Percentiles rank a stretch among this genome's conserved stretches.
These are phyloP conservation scores for Inonotus obliquus DNA, from an alignment of 1,284 basidiomycete species.

Conservation along the genomic window DNA sequence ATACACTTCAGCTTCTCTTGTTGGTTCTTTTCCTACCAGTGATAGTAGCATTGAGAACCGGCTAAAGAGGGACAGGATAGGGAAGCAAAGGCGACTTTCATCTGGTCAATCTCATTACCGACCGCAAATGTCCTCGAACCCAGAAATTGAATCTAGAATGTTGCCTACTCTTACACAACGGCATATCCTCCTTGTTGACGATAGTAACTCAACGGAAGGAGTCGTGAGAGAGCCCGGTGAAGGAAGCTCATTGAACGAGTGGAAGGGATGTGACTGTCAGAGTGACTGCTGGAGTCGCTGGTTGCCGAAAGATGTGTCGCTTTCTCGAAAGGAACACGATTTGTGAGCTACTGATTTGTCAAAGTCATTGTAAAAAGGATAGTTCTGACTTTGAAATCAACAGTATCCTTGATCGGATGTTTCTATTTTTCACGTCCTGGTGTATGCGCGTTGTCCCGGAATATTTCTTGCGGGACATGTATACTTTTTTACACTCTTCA, in stretches of 20 bases:
- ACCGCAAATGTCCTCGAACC: no score
- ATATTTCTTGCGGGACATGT: conserved; percentile 59
- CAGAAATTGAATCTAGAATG: no score
- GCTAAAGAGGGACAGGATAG: conserved; percentile 3
- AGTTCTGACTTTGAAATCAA: not conserved
- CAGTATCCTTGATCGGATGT: conserved; percentile 50
- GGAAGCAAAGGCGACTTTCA: not conserved
- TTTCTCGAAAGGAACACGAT: conserved; percentile 51
- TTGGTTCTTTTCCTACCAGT: not conserved
- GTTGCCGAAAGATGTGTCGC: conserved; percentile 41
- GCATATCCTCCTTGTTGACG: conserved; percentile 9
- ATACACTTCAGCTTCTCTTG: not conserved
- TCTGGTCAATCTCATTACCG: no score
- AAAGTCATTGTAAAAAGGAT: not conserved
- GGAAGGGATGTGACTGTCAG: conserved; percentile 16
- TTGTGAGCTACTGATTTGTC: conserved; percentile 21
- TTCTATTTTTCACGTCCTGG: conserved; percentile 61
- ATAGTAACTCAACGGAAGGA: no score
- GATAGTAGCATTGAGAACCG: not conserved
- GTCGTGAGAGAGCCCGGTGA: no score
- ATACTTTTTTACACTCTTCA: conserved; percentile 45
- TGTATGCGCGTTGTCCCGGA: conserved; percentile 39
- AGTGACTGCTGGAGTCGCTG: conserved; percentile 48
- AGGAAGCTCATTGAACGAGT: no score
- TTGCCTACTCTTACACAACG: conserved; percentile 2